Evolutionary conservation across 2,329 filamentous ascomycete genomes (phyloP).

Genomic region (Trichophyton verrucosum): DNA sequence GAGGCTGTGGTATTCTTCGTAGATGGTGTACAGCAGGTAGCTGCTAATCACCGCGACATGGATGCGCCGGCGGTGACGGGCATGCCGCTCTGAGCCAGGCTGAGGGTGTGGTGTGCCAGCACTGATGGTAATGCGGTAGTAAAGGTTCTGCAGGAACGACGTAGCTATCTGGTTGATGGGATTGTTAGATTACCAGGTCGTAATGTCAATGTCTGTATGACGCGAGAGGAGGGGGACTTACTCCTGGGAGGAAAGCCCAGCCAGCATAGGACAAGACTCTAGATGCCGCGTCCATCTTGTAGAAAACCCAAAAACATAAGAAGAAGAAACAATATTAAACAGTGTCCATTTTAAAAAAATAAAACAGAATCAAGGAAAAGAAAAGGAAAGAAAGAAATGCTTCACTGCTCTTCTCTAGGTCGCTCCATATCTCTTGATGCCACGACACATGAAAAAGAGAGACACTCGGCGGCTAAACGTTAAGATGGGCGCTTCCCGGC

Average conservation of each 20-base stretch:
- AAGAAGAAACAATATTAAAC: not conserved
- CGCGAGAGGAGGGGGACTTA: constrained; percentile 24
- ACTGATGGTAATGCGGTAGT: constrained; percentile 79
- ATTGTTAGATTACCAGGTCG: not conserved
- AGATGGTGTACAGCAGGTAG: constrained; percentile 86
- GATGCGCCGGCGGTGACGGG: constrained; percentile 66
- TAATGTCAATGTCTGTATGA: too few species aligned
- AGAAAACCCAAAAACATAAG: not conserved
- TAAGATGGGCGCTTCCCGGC: not conserved
- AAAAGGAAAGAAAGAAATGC: too few species aligned
- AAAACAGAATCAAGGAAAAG: too few species aligned
- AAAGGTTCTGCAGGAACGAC: constrained; percentile 62
- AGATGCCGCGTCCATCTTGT: not conserved
- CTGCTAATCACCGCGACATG: constrained; percentile 67
- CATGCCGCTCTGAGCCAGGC: constrained; percentile 55
- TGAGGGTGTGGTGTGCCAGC: constrained; percentile 67
- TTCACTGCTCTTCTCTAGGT: not conserved
- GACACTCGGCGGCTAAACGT: not conserved
- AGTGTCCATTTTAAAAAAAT: not conserved
- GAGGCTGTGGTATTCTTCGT: constrained; percentile 77
- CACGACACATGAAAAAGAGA: not conserved
- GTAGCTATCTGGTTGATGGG: constrained; percentile 53
- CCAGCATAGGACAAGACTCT: constrained; percentile 44
- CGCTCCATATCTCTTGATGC: not conserved
- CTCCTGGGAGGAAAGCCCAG: constrained; percentile 51